Conservation (phyloP, 306 rosid genomes). For the Ormosia emarginata region DNA sequence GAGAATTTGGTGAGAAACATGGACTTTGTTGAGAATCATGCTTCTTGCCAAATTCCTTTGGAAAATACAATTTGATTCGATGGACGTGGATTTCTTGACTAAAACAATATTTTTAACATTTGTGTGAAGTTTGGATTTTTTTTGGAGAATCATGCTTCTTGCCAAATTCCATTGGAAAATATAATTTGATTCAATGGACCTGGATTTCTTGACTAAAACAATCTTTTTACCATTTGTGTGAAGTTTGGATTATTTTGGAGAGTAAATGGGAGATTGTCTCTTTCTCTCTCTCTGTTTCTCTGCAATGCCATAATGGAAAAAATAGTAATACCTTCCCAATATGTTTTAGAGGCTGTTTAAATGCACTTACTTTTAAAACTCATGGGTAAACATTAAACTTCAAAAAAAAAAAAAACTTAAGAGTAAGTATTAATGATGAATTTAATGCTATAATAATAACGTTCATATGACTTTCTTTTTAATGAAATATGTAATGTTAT, state of each 20-base stretch:
- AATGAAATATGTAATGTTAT: not conserved
- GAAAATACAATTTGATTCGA: slow-evolving; percentile 13
- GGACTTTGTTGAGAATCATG: slow-evolving; percentile 30
- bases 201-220: not conserved
- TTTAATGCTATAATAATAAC: not conserved
- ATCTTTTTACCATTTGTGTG: not conserved
- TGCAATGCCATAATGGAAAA: not conserved
- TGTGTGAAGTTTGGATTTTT: not conserved
- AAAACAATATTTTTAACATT: not conserved
- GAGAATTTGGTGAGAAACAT: slow-evolving; percentile 36
- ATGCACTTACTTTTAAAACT: not conserved
- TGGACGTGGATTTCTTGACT: not conserved
- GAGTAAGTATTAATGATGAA: not conserved
- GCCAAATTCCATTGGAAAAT: slow-evolving; percentile 28
- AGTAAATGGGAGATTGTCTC: not conserved
- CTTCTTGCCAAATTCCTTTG: slow-evolving; percentile 34
- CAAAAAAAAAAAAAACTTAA: not conserved
- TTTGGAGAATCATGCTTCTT: slow-evolving; percentile 30
- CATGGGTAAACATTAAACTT: not conserved
- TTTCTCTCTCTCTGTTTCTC: not conserved
- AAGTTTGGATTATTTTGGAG: not conserved
- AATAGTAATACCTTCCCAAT: not conserved
- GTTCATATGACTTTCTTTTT: not conserved
- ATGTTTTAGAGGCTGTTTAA: slow-evolving; percentile 4
- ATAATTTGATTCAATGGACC: slow-evolving; percentile 7